phyloP scores from a whole-genome alignment of 148 eudicot species.

The Selenicereus undatus region DNA sequence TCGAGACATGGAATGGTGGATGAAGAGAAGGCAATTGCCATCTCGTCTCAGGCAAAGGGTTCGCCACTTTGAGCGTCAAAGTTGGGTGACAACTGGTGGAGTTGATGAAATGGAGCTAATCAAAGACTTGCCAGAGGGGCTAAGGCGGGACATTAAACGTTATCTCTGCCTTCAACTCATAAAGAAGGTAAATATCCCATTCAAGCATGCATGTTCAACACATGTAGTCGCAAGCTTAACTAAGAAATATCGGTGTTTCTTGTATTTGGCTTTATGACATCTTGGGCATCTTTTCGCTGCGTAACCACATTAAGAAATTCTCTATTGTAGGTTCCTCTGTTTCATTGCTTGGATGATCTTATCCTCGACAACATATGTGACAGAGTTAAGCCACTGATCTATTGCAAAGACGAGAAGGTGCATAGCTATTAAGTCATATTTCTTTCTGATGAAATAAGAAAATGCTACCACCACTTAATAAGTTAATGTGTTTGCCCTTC shows the following conservation, averaged over 20 bases:
- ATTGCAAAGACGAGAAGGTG: constrained; percentile 84
- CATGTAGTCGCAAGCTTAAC: not conserved
- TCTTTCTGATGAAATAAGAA: not conserved
- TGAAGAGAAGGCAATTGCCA: constrained; percentile 80
- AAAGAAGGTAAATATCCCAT: constrained; percentile 43
- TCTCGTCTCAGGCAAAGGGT: constrained; percentile 69
- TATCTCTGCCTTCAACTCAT: constrained; percentile 84
- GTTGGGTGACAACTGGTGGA: constrained; percentile 71
- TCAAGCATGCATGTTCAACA: not conserved
- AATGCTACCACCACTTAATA: not conserved
- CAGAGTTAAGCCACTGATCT: constrained; percentile 73
- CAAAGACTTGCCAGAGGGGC: constrained; percentile 90
- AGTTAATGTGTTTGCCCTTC: not conserved
- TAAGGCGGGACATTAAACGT: constrained; percentile 83
- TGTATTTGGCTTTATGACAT: not conserved
- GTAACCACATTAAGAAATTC: not conserved
- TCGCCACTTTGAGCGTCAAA: constrained; percentile 67
- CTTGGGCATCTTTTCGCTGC: not conserved
- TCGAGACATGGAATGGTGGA: constrained; percentile 95
- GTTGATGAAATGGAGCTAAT: constrained; percentile 83
- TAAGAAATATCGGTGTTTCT: not conserved
- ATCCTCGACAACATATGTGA: constrained; percentile 94
- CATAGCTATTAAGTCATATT: not conserved
- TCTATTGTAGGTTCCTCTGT: constrained; percentile 61
- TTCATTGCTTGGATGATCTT: constrained; percentile 74